These are phyloP conservation scores for Metrosideros polymorpha DNA, from an alignment of 441 rosid genomes.

Conservation along the genomic window DNA sequence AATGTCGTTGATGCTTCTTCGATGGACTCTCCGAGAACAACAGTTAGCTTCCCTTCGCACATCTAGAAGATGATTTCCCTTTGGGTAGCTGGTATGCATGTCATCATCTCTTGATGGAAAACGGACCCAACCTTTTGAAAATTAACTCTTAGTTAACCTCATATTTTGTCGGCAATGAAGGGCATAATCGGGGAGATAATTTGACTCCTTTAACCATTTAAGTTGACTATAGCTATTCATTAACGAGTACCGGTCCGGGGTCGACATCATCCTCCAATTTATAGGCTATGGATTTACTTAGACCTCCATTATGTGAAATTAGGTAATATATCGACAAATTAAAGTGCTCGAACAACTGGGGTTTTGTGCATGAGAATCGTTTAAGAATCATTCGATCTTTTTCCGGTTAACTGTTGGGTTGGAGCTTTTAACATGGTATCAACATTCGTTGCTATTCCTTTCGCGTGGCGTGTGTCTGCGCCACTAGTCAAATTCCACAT, in stretches of 20 bases:
- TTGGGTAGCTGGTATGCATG: not conserved
- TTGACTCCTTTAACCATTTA: not conserved
- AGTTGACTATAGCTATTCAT: not conserved
- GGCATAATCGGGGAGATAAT: not conserved
- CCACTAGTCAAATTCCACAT: fast-evolving
- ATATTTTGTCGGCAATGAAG: not conserved
- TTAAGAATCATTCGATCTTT: not conserved
- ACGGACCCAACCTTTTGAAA: not conserved
- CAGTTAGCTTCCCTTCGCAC: not conserved
- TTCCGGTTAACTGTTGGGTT: not conserved
- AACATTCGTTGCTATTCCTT: too few species aligned
- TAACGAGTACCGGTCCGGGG: not conserved
- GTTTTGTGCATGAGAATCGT: not conserved
- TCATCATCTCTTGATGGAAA: not conserved
- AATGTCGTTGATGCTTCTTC: not conserved
- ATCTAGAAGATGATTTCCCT: not conserved
- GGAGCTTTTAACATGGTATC: too few species aligned
- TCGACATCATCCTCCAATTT: not conserved
- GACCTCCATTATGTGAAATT: not conserved
- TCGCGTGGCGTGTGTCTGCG: fast-evolving
- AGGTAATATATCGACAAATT: not conserved
- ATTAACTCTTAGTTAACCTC: not conserved
- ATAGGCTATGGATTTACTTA: not conserved
- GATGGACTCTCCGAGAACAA: not conserved
- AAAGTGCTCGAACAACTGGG: not conserved